Conservation (phyloP, 768 basidiomycete species). For the Podaxis sp. region DNA sequence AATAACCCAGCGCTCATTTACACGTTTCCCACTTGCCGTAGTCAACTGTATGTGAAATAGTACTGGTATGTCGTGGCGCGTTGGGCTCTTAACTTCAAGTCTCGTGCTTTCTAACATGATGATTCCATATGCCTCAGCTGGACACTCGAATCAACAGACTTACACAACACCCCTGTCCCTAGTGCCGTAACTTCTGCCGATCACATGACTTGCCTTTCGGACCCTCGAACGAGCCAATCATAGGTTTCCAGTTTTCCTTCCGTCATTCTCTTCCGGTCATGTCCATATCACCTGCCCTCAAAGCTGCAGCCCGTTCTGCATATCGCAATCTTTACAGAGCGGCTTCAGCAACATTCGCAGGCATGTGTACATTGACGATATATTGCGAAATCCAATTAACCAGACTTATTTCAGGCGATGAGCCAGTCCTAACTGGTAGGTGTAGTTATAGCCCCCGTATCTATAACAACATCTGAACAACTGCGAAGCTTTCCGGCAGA, state of each 20-base stretch:
- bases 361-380: slow-evolving; percentile 31
- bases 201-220: slow-evolving; percentile 22
- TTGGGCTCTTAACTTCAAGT: neutral
- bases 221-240: slow-evolving; percentile 23
- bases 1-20: neutral
- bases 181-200: neutral
- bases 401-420: slow-evolving; percentile 48
- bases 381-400: neutral
- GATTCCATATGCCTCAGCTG: neutral
- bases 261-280: slow-evolving; percentile 31
- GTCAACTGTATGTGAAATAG: neutral
- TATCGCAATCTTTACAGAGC: slow-evolving; percentile 74
- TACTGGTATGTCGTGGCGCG: too few relatives aligned
- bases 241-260: slow-evolving; percentile 20
- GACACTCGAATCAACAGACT: neutral
- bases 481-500: slow-evolving; percentile 63
- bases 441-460: neutral
- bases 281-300: slow-evolving; percentile 57
- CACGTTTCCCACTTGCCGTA: neutral
- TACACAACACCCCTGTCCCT: neutral
- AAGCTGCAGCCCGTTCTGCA: slow-evolving; percentile 67
- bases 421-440: slow-evolving; percentile 51
- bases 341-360: slow-evolving; percentile 64
- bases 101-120: neutral
- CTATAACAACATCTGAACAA: slow-evolving; percentile 10